Conservation (phyloP, 768 basidiomycete species). For the Leccinum barrowsii region DNA sequence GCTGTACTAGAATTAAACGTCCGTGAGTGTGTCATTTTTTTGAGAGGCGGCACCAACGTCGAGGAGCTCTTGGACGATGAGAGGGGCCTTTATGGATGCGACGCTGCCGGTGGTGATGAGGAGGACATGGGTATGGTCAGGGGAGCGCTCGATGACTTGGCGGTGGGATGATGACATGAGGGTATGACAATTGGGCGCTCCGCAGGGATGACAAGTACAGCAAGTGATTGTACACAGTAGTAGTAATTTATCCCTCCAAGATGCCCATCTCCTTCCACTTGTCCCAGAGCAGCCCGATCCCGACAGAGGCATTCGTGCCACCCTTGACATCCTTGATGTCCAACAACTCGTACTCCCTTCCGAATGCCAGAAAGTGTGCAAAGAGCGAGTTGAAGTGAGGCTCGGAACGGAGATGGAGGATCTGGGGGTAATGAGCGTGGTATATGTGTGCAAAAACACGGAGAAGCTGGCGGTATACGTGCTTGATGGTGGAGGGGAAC, state of each 20-base stretch:
- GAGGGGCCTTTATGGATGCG: slow-evolving; percentile 88
- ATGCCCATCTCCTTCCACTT: slow-evolving; percentile 88
- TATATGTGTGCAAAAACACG: slow-evolving; percentile 98
- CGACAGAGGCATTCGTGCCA: slow-evolving; percentile 54
- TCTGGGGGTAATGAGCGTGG: slow-evolving; percentile 87
- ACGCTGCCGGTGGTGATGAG: slow-evolving; percentile 94
- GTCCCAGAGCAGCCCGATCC: slow-evolving; percentile 82
- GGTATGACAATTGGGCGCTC: slow-evolving; percentile 10
- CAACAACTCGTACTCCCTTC: slow-evolving; percentile 87
- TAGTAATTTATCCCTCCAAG: slow-evolving; percentile 38
- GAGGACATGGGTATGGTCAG: slow-evolving; percentile 53
- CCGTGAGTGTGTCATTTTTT: background rate
- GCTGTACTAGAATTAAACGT: slow-evolving; percentile 48
- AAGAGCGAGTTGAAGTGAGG: slow-evolving; percentile 97
- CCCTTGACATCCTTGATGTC: slow-evolving; percentile 88
- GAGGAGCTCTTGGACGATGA: slow-evolving; percentile 78
- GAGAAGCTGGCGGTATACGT: slow-evolving; percentile 94
- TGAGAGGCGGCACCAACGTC: slow-evolving; percentile 33
- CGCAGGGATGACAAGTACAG: slow-evolving; percentile 3
- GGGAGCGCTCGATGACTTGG: slow-evolving; percentile 27
- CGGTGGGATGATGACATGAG: background rate
- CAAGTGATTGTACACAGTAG: background rate
- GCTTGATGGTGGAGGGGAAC: slow-evolving; percentile 88
- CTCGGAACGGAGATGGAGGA: slow-evolving; percentile 90
- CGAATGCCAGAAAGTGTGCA: slow-evolving; percentile 96